A percentile compares a stretch with the other conserved stretches of the same genome.
phyloP scores from a whole-genome alignment of 257 asterid species.

The Eucommia ulmoides region DNA sequence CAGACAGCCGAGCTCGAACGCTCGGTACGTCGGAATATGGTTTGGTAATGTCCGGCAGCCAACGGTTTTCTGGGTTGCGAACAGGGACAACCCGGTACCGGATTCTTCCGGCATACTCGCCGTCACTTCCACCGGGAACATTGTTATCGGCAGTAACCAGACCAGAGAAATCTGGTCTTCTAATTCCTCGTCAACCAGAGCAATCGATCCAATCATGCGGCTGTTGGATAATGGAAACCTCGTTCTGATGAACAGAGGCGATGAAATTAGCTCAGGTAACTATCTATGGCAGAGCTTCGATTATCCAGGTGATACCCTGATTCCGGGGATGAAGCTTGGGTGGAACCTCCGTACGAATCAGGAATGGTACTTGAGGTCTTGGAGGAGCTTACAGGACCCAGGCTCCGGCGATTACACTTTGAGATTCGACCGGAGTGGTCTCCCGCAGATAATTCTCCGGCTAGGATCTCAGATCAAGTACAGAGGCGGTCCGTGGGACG shows the following conservation, averaged over 20 bases:
- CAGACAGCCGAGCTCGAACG: not conserved
- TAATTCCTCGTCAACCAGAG: not conserved
- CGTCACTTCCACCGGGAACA: not conserved
- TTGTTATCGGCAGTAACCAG: not conserved
- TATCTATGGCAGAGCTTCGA: conserved; percentile 1
- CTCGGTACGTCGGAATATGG: not conserved
- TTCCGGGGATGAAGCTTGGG: conserved; percentile 39
- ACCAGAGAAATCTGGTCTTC: not conserved
- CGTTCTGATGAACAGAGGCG: not conserved
- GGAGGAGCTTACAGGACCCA: not conserved
- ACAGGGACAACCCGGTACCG: not conserved
- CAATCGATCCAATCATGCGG: not conserved
- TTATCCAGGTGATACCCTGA: conserved; percentile 5
- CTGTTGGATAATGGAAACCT: not conserved
- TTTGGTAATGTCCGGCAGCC: not conserved
- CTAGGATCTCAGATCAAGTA: conserved; percentile 7
- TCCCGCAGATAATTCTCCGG: conserved; percentile 5
- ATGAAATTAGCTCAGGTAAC: not conserved
- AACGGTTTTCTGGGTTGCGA: not conserved
- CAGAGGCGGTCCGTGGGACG: conserved; percentile 22
- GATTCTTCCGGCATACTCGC: not conserved
- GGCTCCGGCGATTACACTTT: not conserved
- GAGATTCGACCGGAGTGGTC: conserved; percentile 11
- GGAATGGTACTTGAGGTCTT: conserved; percentile 13
- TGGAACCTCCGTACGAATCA: conserved; percentile 27